phyloP scores from a whole-genome alignment of 2,329 filamentous ascomycete genomes.

The Kalmusia sp. region DNA sequence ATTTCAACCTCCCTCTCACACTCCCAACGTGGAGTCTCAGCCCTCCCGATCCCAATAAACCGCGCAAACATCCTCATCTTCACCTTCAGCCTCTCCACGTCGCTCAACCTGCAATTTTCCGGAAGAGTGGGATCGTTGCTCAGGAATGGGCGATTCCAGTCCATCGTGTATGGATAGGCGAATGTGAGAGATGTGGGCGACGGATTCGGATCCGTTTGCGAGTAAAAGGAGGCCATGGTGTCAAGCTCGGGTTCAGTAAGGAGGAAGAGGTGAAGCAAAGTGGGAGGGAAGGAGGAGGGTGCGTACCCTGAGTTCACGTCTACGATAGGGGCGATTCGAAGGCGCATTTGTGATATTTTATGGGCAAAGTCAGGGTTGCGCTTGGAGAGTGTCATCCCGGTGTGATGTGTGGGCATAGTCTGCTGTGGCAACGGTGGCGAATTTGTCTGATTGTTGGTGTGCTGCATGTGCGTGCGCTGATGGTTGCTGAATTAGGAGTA shows the following conservation, averaged over 20 bases:
- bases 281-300: conserved; percentile 70
- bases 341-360: conserved; percentile 71
- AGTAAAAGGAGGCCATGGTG: conserved; percentile 73
- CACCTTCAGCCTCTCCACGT: conserved; percentile 50
- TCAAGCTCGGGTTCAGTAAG: conserved; percentile 76
- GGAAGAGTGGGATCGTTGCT: conserved; percentile 24
- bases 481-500: no score
- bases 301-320: conserved; percentile 67
- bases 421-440: neutral
- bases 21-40: conserved; percentile 60
- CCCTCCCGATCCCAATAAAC: conserved; percentile 75
- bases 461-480: neutral
- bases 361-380: conserved; percentile 59
- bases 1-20: conserved; percentile 50
- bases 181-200: conserved; percentile 19
- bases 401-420: conserved; percentile 11
- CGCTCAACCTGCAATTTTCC: conserved; percentile 35
- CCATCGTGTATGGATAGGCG: conserved; percentile 73
- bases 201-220: conserved; percentile 62
- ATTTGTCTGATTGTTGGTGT: conserved; percentile 17
- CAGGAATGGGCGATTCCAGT: conserved; percentile 61
- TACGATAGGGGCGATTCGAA: conserved; percentile 69
- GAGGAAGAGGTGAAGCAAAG: conserved; percentile 75
- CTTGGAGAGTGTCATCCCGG: conserved; percentile 15
- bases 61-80: conserved; percentile 75